phyloP scores from a whole-genome alignment of 345 rosid genomes.

The Sonneratia caseolaris region DNA sequence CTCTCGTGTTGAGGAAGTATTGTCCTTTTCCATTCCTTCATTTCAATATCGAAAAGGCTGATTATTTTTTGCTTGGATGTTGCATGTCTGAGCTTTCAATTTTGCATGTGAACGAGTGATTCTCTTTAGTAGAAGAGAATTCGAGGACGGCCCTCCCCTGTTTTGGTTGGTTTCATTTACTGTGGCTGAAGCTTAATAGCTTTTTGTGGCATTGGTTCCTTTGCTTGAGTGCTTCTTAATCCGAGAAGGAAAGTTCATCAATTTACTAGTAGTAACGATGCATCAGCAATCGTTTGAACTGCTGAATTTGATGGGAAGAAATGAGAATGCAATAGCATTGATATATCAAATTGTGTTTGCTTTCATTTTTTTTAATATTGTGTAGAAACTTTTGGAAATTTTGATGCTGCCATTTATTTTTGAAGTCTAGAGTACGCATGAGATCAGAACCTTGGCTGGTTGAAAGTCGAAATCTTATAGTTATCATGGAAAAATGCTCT shows the following conservation, averaged over 20 bases:
- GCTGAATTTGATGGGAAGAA: not conserved
- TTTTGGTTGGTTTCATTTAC: too few species aligned
- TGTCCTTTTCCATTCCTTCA: not conserved
- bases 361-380: too few species aligned
- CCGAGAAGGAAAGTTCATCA: not conserved
- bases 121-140: too few species aligned
- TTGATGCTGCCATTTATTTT: not conserved
- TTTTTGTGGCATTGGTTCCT: not conserved
- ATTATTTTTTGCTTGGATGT: not conserved
- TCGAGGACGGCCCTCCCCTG: not conserved
- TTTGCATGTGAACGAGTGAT: too few species aligned
- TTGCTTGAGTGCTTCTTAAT: not conserved
- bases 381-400: not conserved
- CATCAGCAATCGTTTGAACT: not conserved
- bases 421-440: not conserved
- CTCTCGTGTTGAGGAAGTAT: slow-evolving; percentile 85
- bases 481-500: too few species aligned
- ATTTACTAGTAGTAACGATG: not conserved
- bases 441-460: too few species aligned
- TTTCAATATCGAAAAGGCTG: not conserved
- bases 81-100: not conserved
- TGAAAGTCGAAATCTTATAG: too few species aligned
- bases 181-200: not conserved
- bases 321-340: not conserved
- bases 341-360: too few species aligned